Evolutionary conservation across 495 filamentous ascomycete species (phyloP).

Genomic region (Neurospora tetrasperma): DNA sequence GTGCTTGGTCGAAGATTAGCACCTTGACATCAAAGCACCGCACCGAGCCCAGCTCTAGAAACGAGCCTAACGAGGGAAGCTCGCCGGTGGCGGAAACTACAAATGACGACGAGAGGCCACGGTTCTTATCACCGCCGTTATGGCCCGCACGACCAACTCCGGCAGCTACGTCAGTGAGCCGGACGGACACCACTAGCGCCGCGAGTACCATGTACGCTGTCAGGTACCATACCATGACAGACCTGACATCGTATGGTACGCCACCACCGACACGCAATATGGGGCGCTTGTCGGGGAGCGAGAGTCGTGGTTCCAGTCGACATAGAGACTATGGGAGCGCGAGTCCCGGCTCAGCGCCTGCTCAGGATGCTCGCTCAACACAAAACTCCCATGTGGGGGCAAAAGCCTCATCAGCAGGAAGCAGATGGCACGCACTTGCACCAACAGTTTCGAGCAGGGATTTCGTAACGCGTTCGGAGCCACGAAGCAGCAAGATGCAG

Average conservation of each 20-base stretch:
- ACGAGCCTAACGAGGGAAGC: background rate
- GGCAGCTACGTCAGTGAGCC: constrained; percentile 61
- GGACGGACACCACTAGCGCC: constrained; percentile 59
- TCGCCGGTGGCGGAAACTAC: background rate
- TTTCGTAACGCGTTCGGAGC: constrained; percentile 13
- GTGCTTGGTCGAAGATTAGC: constrained; percentile 37
- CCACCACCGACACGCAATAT: constrained; percentile 27
- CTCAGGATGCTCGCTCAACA: constrained; percentile 8
- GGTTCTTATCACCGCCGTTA: constrained; percentile 31
- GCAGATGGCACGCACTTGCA: constrained; percentile 21
- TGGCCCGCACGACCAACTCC: constrained; percentile 54
- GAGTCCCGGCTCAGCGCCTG: constrained; percentile 4
- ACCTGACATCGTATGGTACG: constrained; percentile 43
- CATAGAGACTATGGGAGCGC: constrained; percentile 15
- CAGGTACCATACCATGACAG: constrained; percentile 66
- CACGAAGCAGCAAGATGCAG: background rate
- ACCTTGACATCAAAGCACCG: constrained; percentile 34
- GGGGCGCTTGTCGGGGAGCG: constrained; percentile 20
- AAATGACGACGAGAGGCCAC: constrained; percentile 24
- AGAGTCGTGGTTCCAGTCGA: constrained; percentile 22
- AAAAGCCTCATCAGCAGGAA: constrained; percentile 3
- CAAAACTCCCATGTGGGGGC: background rate
- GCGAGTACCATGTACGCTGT: constrained; percentile 79
- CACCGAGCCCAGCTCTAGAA: constrained; percentile 15
- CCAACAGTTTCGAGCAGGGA: constrained; percentile 11